These are phyloP conservation scores for Fusarium bulbicola DNA, from an alignment of 2,329 filamentous ascomycete genomes.

Conservation along the genomic window DNA sequence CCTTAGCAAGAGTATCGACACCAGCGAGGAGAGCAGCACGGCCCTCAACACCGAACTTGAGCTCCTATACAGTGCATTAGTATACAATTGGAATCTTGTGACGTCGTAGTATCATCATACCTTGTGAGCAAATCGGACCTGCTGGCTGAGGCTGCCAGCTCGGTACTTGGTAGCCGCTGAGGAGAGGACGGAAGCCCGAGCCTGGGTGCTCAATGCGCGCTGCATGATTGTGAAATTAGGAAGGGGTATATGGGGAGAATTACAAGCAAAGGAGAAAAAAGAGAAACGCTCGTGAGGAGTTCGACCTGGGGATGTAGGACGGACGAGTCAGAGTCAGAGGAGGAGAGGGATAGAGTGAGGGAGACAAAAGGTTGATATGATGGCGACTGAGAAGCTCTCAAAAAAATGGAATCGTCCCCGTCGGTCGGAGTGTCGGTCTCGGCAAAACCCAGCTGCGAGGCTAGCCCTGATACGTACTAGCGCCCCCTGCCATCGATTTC, in stretches of 20 bases:
- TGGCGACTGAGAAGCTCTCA: conserved; percentile 43
- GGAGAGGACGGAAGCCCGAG: conserved; percentile 82
- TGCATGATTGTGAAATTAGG: conserved; percentile 76
- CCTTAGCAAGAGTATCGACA: conserved; percentile 96
- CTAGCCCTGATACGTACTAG: conserved; percentile 47
- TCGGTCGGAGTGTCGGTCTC: conserved; percentile 48
- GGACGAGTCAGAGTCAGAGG: conserved; percentile 25
- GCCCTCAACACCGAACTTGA: conserved; percentile 97
- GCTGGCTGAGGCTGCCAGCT: conserved; percentile 76
- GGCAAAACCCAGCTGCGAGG: conserved; percentile 49
- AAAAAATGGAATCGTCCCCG: conserved; percentile 50
- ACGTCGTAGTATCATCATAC: conserved; percentile 57
- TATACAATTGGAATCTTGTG: not conserved
- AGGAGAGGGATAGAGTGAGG: conserved; percentile 22
- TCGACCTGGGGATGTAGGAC: conserved; percentile 42
- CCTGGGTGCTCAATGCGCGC: conserved; percentile 85
- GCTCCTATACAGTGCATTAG: conserved; percentile 70
- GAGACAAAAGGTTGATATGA: conserved; percentile 40
- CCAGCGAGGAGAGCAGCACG: conserved; percentile 88
- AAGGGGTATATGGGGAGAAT: conserved; percentile 43
- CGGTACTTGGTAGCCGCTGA: conserved; percentile 73
- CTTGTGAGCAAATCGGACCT: conserved; percentile 98
- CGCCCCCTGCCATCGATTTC: conserved; percentile 42
- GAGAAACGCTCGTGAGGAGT: conserved; percentile 39
- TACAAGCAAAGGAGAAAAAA: conserved; percentile 42